phyloP scores from a whole-genome alignment of 345 rosid genomes.

The Firmiana major region DNA sequence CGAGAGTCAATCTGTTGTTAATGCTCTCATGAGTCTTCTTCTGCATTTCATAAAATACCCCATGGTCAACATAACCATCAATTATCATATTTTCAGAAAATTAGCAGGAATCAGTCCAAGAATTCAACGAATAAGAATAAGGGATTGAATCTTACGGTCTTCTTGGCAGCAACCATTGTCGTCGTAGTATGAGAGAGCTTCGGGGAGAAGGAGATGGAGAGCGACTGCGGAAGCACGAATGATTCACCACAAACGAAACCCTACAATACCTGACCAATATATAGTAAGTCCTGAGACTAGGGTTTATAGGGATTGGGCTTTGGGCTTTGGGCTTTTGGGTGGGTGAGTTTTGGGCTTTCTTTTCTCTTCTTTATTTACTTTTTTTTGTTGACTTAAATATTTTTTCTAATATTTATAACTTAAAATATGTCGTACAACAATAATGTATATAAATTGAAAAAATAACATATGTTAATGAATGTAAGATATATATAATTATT shows the following conservation, averaged over 20 bases:
- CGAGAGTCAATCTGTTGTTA: constrained; percentile 49
- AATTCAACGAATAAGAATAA: not conserved
- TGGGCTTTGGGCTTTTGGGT: not conserved
- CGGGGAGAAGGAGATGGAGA: not conserved
- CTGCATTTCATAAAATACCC: constrained; percentile 18
- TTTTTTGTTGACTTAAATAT: too few species aligned
- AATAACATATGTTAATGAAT: too few species aligned
- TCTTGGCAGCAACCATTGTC: constrained; percentile 61
- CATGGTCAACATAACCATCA: not conserved
- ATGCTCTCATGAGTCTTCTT: constrained; percentile 63
- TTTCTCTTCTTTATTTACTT: too few species aligned
- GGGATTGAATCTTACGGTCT: constrained; percentile 35
- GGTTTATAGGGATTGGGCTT: not conserved
- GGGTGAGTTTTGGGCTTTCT: not conserved
- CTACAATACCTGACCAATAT: not conserved
- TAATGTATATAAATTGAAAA: too few species aligned
- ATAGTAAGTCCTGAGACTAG: not conserved
- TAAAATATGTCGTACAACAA: too few species aligned
- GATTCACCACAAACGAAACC: not conserved
- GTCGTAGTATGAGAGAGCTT: not conserved
- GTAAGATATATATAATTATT: too few species aligned
- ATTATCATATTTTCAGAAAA: not conserved
- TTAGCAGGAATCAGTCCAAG: not conserved
- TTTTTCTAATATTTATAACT: too few species aligned
- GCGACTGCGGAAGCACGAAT: not conserved